A percentile compares a stretch with the other conserved stretches of the same genome.
Evolutionary conservation across 2,329 filamentous ascomycete species (phyloP).

Genomic region (Venturia effusa): DNA sequence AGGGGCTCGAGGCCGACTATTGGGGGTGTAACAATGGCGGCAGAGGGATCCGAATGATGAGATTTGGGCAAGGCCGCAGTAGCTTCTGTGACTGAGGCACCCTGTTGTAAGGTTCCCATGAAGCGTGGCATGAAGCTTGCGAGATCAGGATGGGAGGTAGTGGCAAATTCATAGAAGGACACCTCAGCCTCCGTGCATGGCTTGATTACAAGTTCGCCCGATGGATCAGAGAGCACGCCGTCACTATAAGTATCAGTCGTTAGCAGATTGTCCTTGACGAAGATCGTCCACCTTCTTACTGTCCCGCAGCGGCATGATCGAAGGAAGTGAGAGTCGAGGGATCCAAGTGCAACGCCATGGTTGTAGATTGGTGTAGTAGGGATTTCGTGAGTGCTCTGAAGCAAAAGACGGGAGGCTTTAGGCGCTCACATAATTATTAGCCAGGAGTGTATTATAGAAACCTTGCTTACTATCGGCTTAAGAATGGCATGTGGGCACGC

Average conservation of each 20-base stretch:
- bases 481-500: too few species aligned
- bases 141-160: constrained; percentile 59
- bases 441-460: background rate
- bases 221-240: constrained; percentile 74
- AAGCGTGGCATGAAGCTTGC: constrained; percentile 73
- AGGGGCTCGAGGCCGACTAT: background rate
- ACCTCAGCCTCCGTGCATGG: constrained; percentile 82
- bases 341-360: constrained; percentile 27
- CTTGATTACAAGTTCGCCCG: constrained; percentile 85
- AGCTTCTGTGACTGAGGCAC: constrained; percentile 32
- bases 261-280: background rate
- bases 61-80: constrained; percentile 8
- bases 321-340: constrained; percentile 55
- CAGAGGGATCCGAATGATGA: constrained; percentile 13
- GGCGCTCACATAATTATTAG: constrained; percentile 1
- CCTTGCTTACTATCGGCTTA: background rate
- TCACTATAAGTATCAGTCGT: constrained; percentile 46
- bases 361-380: background rate
- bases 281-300: constrained; percentile 41
- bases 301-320: constrained; percentile 69
- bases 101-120: constrained; percentile 69
- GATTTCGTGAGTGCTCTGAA: background rate
- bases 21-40: constrained; percentile 7
- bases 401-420: background rate
- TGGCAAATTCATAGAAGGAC: constrained; percentile 71